Base-by-base conservation (phyloP, 202 grass and related monocot species). In the Panicum virgatum region DNA sequence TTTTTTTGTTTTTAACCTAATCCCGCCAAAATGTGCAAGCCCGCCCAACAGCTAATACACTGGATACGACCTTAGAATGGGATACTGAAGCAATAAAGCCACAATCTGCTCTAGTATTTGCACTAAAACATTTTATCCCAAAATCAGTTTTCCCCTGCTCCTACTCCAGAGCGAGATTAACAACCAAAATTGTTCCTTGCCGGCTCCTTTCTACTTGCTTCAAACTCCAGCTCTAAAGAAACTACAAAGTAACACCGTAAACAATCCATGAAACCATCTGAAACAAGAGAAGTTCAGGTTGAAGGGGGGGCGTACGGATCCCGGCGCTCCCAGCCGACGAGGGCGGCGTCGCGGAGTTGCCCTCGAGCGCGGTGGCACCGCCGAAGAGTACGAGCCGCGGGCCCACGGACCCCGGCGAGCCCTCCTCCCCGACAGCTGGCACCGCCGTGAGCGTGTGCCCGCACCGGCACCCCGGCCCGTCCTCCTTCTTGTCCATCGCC, bases 401-500 rank as follows among this genome's bases (percentile, higher is more conserved):
- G 50, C 92, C 92, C 7, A 89, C 60, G 66, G 89, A 89, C 7
- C 89, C 92, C 10, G 85, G 83, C 29, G 86, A 48, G 65, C 96
- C 91, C n/a, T 98, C 92, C 60, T 93, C 96, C 79, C 91, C 96
- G 4, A 92, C 85, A 6, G 96, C 60, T 2, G 93, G 88, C 62
- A 99, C 85, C 12, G 93, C 88, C 11, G 96, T 99, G 56, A 99
- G 85, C 18, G 96, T 99, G 85, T 99, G 96, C 2, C 92, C 96
- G 58, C 92, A 99, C 37, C 96, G 86, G 87, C 93, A 96, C n/a
- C 96, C 96, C 0, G 96, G 89, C 34, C 96, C 96, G 73, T 99
- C 96, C 80, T 99, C 93, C 90, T 92, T 68, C 80, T 89, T 92
- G 47, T 99, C 93, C 62, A 87, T 93, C 39, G 72, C 65, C 20